Evolutionary conservation across 768 basidiomycete genomes (phyloP).

Genomic region (Amanita brunnescens): DNA sequence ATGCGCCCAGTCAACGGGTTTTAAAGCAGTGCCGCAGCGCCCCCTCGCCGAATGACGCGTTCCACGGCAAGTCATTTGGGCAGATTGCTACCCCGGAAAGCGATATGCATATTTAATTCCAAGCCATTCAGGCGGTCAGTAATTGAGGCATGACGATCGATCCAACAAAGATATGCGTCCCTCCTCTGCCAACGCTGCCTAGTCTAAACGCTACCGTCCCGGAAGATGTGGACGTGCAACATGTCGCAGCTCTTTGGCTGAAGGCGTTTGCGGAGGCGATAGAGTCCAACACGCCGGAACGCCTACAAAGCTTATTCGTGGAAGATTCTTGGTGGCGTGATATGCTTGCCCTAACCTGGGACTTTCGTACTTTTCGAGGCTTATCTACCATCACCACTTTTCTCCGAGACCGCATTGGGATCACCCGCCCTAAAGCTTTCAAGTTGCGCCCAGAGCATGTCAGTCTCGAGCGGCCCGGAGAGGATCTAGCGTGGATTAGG

Average conservation of each 20-base stretch:
- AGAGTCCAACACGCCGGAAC: conserved; percentile 9
- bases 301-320: conserved; percentile 15
- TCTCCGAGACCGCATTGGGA: conserved; percentile 24
- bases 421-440: conserved; percentile 13
- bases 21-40: too few relatives aligned
- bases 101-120: not conserved
- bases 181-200: conserved; percentile 21
- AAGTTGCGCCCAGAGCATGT: conserved; percentile 17
- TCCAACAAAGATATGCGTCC: conserved; percentile 8
- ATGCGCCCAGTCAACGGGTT: too few relatives aligned
- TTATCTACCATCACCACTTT: conserved; percentile 23
- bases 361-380: conserved; percentile 40
- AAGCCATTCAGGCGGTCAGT: not conserved
- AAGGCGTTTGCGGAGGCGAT: conserved; percentile 12
- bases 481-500: conserved; percentile 39
- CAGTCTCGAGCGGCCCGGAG: conserved; percentile 8
- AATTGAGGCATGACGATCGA: conserved; percentile 4
- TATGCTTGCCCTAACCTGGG: conserved; percentile 42
- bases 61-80: too few relatives aligned
- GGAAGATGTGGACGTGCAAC: conserved; percentile 15
- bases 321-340: conserved; percentile 41
- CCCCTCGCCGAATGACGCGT: too few relatives aligned
- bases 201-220: conserved; percentile 16
- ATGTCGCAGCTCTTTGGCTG: conserved; percentile 23
- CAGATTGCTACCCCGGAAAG: too few relatives aligned